Conservation (phyloP, 768 basidiomycete genomes). For the Termitomyces sp. region DNA sequence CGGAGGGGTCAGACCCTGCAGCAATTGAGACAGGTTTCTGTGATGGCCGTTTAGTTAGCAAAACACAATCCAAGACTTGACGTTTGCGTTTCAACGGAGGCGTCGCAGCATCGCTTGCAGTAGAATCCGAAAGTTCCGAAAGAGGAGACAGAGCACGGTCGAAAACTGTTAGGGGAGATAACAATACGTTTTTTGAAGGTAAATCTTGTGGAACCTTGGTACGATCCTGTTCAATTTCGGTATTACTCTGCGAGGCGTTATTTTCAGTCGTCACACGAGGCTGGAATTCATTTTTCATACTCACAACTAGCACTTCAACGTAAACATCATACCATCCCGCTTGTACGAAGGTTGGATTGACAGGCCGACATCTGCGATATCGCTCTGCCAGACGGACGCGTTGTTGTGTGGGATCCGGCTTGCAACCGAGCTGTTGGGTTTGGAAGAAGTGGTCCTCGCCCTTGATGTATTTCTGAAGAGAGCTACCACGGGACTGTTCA, state of each 20-base stretch:
- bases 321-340: slow-evolving; percentile 62
- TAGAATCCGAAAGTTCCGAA: neutral
- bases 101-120: neutral
- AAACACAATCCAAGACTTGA: slow-evolving; percentile 11
- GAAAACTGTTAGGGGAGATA: no score
- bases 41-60: neutral
- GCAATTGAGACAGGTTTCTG: neutral
- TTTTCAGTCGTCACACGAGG: neutral
- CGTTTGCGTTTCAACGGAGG: slow-evolving; percentile 11
- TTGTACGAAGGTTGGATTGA: slow-evolving; percentile 30
- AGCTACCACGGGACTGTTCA: slow-evolving; percentile 22
- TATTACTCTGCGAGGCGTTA: neutral
- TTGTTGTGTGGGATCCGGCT: slow-evolving; percentile 27
- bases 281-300: neutral
- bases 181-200: no score
- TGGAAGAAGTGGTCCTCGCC: slow-evolving; percentile 11
- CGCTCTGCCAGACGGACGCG: slow-evolving; percentile 42
- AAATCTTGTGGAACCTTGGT: neutral
- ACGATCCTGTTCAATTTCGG: neutral
- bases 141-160: neutral
- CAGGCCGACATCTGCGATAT: slow-evolving; percentile 44
- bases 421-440: slow-evolving; percentile 27
- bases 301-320: slow-evolving; percentile 7
- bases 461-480: slow-evolving; percentile 15
- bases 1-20: neutral